Percentiles rank a stretch among this genome's conserved stretches.
These are phyloP conservation scores for Fraxinus velutina DNA, from an alignment of 305 asterid species.

Conservation along the genomic window DNA sequence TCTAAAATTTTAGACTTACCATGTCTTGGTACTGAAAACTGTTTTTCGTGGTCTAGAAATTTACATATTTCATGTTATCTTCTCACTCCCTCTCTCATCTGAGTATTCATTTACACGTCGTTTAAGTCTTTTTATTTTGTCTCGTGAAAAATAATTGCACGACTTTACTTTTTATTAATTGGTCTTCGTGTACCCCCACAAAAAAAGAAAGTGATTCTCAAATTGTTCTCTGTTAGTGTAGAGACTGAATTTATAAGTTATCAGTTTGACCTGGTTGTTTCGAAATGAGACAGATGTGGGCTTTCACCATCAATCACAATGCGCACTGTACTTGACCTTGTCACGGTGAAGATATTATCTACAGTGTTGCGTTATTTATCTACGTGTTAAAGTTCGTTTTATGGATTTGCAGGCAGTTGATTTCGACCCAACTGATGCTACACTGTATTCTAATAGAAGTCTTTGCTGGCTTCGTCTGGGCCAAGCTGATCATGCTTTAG, in stretches of 20 bases:
- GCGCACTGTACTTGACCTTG: background rate
- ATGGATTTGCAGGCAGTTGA: conserved; percentile 67
- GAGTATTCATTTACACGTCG: background rate
- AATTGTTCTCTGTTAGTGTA: background rate
- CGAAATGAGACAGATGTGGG: background rate
- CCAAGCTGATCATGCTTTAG: conserved; percentile 80
- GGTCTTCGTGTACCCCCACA: background rate
- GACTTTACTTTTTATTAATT: background rate
- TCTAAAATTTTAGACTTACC: background rate
- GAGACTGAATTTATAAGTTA: background rate
- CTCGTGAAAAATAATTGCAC: background rate
- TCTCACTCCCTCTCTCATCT: background rate
- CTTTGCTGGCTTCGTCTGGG: conserved; percentile 88
- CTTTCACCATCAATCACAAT: background rate
- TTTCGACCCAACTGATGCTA: conserved; percentile 76
- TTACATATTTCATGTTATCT: background rate
- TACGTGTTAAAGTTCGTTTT: background rate
- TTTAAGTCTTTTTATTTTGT: background rate
- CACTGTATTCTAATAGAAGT: conserved; percentile 65
- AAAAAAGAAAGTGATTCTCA: background rate
- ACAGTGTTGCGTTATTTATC: background rate
- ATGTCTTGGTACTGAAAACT: background rate
- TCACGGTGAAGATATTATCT: background rate
- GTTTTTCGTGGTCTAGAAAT: background rate
- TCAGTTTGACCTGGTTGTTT: background rate